These are phyloP conservation scores for Citrullus mucosospermus DNA, from an alignment of 306 rosid genomes.

Conservation along the genomic window DNA sequence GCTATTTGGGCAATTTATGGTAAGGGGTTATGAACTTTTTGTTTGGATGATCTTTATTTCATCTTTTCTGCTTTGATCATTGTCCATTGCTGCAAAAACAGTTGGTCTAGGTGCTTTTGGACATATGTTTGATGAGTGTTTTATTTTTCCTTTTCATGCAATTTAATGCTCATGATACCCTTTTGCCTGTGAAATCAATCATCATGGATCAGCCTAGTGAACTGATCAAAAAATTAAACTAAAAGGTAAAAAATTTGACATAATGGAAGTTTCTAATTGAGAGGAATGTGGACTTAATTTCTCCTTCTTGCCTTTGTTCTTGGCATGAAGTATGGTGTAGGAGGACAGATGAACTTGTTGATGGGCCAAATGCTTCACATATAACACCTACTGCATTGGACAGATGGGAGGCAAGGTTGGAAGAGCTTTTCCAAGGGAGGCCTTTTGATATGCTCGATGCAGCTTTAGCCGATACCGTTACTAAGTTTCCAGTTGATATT, in stretches of 20 bases:
- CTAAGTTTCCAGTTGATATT: constrained; percentile 70
- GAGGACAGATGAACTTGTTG: constrained; percentile 91
- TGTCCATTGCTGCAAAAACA: not conserved
- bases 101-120: not conserved
- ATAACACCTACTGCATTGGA: constrained; percentile 80
- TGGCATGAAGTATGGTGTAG: constrained; percentile 77
- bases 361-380: constrained; percentile 90
- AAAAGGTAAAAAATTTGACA: too few relatives aligned
- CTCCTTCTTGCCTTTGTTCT: constrained; percentile 6
- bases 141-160: not conserved
- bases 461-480: constrained; percentile 67
- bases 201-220: not conserved
- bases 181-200: not conserved
- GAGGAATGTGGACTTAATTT: not conserved
- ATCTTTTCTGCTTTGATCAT: not conserved
- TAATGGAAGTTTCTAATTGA: too few relatives aligned
- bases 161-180: not conserved
- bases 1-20: constrained; percentile 94
- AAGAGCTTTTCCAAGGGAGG: constrained; percentile 61
- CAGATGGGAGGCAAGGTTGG: constrained; percentile 67
- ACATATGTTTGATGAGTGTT: not conserved
- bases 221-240: too few relatives aligned
- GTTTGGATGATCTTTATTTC: not conserved
- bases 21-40: constrained; percentile 23
- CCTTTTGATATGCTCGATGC: constrained; percentile 93